These are phyloP conservation scores for Blastocystis sp. DNA, from an alignment of 352 stramenopile species.

Conservation along the genomic window DNA sequence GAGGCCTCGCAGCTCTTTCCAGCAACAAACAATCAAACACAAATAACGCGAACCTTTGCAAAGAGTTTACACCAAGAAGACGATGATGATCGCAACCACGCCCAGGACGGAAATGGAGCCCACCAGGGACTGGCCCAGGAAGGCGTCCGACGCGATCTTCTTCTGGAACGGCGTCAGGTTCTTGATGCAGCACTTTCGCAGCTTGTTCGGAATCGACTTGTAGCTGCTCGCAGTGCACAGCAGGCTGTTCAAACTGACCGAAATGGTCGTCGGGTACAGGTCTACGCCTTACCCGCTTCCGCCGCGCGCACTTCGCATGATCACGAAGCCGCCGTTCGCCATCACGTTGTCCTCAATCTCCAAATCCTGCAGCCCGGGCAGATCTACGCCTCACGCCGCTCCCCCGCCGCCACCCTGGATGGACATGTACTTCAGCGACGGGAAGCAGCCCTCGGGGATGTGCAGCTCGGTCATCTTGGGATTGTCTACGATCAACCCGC, in stretches of 20 bases:
- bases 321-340: conserved; percentile 48
- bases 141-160: conserved; percentile 64
- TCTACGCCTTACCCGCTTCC: background rate
- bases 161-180: conserved; percentile 59
- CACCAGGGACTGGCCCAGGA: conserved; percentile 54
- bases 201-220: conserved; percentile 65
- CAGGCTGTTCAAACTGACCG: conserved; percentile 23
- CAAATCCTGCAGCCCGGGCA: conserved; percentile 26
- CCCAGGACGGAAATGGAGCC: conserved; percentile 45
- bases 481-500: conserved; percentile 35
- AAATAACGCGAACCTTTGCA: background rate
- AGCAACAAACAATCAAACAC: background rate
- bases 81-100: background rate
- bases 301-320: conserved; percentile 42
- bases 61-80: conserved; percentile 27
- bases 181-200: conserved; percentile 37
- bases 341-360: conserved; percentile 57
- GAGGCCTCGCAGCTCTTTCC: background rate
- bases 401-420: background rate
- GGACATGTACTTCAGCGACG: conserved; percentile 26
- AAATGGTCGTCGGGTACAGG: conserved; percentile 62
- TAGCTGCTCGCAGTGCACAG: conserved; percentile 58
- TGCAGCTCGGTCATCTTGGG: conserved; percentile 43
- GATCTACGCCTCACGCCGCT: conserved; percentile 16
- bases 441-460: conserved; percentile 64